Evolutionary conservation across 2,329 filamentous ascomycete species (phyloP), one percentile per base, ranked within the genome.

Genomic region (Atkinsonella texensis): DNA sequence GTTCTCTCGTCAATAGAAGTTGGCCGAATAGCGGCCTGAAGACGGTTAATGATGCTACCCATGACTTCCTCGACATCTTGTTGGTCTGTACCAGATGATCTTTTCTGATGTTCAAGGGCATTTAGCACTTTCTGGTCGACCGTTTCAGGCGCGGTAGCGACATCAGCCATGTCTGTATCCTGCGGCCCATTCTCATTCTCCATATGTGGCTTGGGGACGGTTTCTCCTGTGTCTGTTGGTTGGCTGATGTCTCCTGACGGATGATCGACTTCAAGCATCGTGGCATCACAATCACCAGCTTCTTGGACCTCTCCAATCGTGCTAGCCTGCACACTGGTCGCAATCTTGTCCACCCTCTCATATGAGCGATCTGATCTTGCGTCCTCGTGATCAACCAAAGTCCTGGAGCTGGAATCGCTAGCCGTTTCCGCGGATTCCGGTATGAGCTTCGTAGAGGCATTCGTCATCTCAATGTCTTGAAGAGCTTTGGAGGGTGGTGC

Each of bases 41-140:
- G 74, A 48, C 93, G 85, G 62, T 91, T 89, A 53, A 96, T 80
- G 28, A 95, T 87, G 60, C 91, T 93, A 53, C 89, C 89, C 71
- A 96, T 90, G 45, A 96, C 91, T 67, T 98, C 93, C 12, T 89
- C 89, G 4, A 96, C 91, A 68, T 98, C 93, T 68, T 98, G 90
- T 63, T 98, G 93, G 35, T 88, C 74, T 0, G 76, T 79, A 2
- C 76, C 76, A 10, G 73, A 73, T 33, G 68, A 69, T 60, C 71
- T 56, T 51, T 70, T 70, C 62, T 69, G 71, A 59, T 68, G 70
- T 59, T 72, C 74, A 28, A 72, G 69, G 5, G 68, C 74, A 51
- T 61, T 69, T 45, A 65, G 66, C 10, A 77, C 71, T 50, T 71
- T 71, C 47, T 74, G 63, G 20, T 77, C 73, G 12, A 78, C 59